Conservation (phyloP, 495 filamentous ascomycete genomes). For the Pseudevernia furfuracea region DNA sequence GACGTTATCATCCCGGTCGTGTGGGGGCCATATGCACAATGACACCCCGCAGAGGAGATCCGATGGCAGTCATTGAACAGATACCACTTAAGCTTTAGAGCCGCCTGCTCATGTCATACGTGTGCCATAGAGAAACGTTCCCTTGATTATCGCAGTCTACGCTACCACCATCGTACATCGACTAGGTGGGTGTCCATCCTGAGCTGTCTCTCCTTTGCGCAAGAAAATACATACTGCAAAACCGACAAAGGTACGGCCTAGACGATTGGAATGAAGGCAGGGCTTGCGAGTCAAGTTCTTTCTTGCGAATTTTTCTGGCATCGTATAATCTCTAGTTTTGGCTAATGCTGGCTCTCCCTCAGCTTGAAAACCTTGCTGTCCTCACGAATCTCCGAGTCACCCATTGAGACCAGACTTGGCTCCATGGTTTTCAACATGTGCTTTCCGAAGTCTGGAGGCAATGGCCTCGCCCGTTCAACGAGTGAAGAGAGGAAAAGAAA, state of each 20-base stretch:
- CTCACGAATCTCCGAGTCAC: not conserved
- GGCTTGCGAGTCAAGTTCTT: not conserved
- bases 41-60: not conserved
- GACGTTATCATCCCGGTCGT: slow-evolving; percentile 2
- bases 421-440: slow-evolving; percentile 30
- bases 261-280: not conserved
- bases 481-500: slow-evolving; percentile 33
- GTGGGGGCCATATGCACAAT: slow-evolving; percentile 14
- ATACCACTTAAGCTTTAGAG: not conserved
- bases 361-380: not conserved
- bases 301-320: not conserved
- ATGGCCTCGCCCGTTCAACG: slow-evolving; percentile 24
- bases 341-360: not conserved
- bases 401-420: not conserved
- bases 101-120: not conserved
- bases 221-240: not conserved
- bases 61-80: not conserved
- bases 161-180: not conserved
- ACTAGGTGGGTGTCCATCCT: not conserved
- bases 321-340: not conserved
- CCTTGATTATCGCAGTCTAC: not conserved
- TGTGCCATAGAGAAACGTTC: not conserved
- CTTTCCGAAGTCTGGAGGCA: slow-evolving; percentile 27
- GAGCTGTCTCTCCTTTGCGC: not conserved
- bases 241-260: not conserved